phyloP scores from a whole-genome alignment of 2,329 filamentous ascomycete species.

The Gyromitra esculenta region DNA sequence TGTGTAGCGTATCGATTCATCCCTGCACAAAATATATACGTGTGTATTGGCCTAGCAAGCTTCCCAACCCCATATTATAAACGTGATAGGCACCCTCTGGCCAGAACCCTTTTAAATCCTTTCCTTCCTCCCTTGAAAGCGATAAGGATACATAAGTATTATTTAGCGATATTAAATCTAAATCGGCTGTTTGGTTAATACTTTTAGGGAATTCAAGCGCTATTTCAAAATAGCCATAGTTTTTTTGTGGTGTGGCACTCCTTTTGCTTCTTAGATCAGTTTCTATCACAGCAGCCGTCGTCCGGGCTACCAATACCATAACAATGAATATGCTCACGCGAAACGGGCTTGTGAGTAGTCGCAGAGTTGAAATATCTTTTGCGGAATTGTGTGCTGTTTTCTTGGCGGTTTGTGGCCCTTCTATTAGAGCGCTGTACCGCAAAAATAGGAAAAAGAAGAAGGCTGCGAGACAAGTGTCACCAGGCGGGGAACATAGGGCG shows the following conservation, averaged over 20 bases:
- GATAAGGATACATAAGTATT: not conserved
- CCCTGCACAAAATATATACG: not conserved
- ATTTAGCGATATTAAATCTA: not conserved
- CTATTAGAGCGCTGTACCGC: not conserved
- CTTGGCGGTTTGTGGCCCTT: not conserved
- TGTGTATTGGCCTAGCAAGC: not conserved
- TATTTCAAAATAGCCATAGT: not conserved
- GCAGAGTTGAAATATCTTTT: not conserved
- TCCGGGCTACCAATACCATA: not conserved
- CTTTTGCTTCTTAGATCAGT: not conserved
- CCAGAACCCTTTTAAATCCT: not conserved
- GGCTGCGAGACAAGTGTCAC: not conserved
- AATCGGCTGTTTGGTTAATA: not conserved
- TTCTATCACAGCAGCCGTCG: not conserved
- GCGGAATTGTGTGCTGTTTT: not conserved
- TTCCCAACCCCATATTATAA: not conserved
- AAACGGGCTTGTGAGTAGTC: not conserved
- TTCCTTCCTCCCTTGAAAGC: not conserved
- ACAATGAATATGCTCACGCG: not conserved
- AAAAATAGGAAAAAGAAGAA: not conserved
- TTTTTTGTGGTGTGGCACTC: slow-evolving; percentile 2
- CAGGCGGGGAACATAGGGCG: not conserved
- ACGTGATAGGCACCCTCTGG: not conserved
- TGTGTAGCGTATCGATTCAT: not conserved
- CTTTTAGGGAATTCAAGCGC: not conserved